Base-by-base conservation (phyloP, 192 early-diverging fungal genomes). In the Rhizophlyctis rosea region DNA sequence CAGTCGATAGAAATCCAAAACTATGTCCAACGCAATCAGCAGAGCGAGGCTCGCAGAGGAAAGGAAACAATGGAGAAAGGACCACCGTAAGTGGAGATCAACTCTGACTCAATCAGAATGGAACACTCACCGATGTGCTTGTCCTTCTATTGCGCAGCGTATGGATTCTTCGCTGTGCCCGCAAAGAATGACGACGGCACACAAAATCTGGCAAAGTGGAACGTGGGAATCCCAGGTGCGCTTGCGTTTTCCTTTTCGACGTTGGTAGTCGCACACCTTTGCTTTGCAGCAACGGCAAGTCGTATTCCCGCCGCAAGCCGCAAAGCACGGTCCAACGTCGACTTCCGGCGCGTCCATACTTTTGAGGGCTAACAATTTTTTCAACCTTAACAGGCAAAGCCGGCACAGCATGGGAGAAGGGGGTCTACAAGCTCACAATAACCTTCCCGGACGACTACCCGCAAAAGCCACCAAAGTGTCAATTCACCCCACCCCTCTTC, bases 61-160 rank as follows among this genome's bases (percentile, higher is more conserved):
- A 76, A 79, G 96, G 50, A 96, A 94, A 72, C 93, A 95, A 74
- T 99, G 96, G 96, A 76, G 95, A 62, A 96, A 93, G 76, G 96
- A 95, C 70, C 92, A 95, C 69, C 94, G 80, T 81, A 68, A 49
- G 76, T 73, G 1, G 52, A 54, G 14, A 60, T 39, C 13, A 3
- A 18, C 34, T 54, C 25, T 18, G 11, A 25, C 24, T 44, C 3
- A 28, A 13, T n/a, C 3, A 4, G 11, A 4, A 11, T 25, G 9
- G 9, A 56, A 56, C 9, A 14, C 11, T 34, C 9, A 56, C 34
- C 7, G 7, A 32, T 33, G 30, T 14, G 3, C 11, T 55, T 2
- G 18, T 1, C 16, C 4, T 49, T 44, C 49, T 13, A 48, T 14
- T 28, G 2, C 34, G 11, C 64, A 65, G 62, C 75, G 13, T 84